A percentile compares a stretch with the other conserved stretches of the same genome.
These are phyloP conservation scores for Myxozyma vanderwaltii DNA, from an alignment of 805 yeast species.

Conservation along the genomic window DNA sequence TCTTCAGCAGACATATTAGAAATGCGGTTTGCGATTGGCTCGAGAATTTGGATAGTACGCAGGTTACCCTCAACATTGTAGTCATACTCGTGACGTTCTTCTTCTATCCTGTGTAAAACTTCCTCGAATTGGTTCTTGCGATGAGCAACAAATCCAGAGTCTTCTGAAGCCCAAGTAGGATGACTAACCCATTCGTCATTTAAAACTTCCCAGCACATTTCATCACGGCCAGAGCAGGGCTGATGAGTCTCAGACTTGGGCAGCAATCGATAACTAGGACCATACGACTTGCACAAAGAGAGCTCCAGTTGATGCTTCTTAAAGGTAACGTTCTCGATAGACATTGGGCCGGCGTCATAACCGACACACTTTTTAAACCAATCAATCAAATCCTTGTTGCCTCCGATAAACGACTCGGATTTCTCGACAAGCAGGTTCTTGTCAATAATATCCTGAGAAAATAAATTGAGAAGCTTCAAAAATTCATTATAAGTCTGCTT, in stretches of 20 bases:
- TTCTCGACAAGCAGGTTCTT: conserved; percentile 77
- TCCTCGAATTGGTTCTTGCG: conserved; percentile 98
- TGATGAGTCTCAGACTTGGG: conserved; percentile 93
- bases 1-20: conserved; percentile 93
- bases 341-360: conserved; percentile 78
- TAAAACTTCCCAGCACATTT: conserved; percentile 97
- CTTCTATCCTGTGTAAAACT: conserved; percentile 90
- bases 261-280: conserved; percentile 89
- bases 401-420: conserved; percentile 82
- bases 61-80: conserved; percentile 92
- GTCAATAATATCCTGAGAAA: conserved; percentile 88
- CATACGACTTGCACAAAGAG: conserved; percentile 87
- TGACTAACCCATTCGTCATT: conserved; percentile 99
- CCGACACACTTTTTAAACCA: conserved; percentile 96
- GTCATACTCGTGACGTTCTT: conserved; percentile 96
- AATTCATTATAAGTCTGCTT: conserved; percentile 92
- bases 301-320: conserved; percentile 91
- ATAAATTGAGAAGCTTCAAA: conserved; percentile 81
- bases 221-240: conserved; percentile 99
- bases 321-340: conserved; percentile 81
- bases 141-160: conserved; percentile 98
- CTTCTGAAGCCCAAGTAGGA: conserved; percentile 99
- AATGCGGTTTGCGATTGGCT: conserved; percentile 90
- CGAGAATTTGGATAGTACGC: conserved; percentile 92
- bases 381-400: conserved; percentile 71